These are phyloP conservation scores for Neofusicoccum laricinum DNA, from an alignment of 2,329 filamentous ascomycete species.

Conservation along the genomic window DNA sequence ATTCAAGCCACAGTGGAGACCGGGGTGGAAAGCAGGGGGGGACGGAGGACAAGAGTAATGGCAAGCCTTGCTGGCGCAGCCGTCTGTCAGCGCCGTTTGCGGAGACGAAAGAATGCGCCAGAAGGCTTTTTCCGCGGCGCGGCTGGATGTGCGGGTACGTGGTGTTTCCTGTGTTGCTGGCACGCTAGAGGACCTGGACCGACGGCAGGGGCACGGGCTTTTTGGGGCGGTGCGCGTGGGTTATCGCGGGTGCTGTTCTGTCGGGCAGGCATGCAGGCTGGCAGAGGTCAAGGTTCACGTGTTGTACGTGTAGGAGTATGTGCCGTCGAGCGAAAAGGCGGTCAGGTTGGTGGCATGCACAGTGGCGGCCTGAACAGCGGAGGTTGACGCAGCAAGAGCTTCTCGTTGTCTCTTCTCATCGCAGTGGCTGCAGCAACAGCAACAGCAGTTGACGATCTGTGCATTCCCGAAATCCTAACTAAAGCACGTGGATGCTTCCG, in stretches of 20 bases:
- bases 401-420: background rate
- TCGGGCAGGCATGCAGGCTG: background rate
- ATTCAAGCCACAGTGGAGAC: background rate
- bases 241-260: background rate
- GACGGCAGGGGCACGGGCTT: background rate
- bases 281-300: background rate
- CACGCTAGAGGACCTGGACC: background rate
- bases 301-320: background rate
- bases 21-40: no score
- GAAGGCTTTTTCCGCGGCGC: no score
- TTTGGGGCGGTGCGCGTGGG: background rate
- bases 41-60: background rate
- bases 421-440: background rate
- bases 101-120: background rate
- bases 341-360: slow-evolving; percentile 5
- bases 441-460: background rate
- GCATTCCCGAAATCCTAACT: background rate
- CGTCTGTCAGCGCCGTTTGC: background rate
- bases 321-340: background rate
- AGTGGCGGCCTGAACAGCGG: background rate
- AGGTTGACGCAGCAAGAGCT: background rate
- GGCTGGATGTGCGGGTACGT: background rate
- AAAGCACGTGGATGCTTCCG: background rate
- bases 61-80: background rate
- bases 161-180: background rate